Conservation (phyloP, 306 rosid genomes). For the Delonix regia region DNA sequence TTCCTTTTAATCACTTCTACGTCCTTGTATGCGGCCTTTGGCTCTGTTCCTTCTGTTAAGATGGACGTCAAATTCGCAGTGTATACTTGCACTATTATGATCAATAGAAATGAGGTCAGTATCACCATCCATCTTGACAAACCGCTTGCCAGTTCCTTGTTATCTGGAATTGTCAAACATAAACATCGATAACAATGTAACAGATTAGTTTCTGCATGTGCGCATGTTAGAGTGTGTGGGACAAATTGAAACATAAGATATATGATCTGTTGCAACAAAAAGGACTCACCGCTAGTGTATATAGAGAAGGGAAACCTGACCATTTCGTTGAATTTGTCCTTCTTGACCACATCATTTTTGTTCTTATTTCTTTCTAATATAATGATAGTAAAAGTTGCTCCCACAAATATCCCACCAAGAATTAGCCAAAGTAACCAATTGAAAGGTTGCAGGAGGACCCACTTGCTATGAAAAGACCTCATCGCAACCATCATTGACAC, state of each 20-base stretch:
- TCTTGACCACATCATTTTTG: too few relatives aligned
- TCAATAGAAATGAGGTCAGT: background rate
- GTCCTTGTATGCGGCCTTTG: constrained; percentile 23
- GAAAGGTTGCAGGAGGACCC: background rate
- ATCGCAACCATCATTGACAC: background rate
- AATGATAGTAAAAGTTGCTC: background rate
- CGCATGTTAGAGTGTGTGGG: too few relatives aligned
- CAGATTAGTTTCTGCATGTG: too few relatives aligned
- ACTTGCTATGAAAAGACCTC: background rate
- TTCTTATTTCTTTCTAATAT: background rate
- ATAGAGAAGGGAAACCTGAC: background rate
- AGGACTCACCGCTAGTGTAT: background rate
- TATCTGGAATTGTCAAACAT: background rate
- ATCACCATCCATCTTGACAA: background rate
- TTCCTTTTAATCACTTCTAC: constrained; percentile 11
- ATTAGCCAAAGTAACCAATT: background rate
- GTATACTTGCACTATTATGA: background rate
- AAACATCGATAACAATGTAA: too few relatives aligned
- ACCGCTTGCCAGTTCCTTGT: background rate
- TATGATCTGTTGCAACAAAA: background rate
- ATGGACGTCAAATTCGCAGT: background rate
- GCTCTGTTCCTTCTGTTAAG: background rate
- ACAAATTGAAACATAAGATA: too few relatives aligned
- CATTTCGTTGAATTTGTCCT: too few relatives aligned
- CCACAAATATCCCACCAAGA: background rate